These are phyloP conservation scores for Emericellopsis atlantica DNA, from an alignment of 2,329 filamentous ascomycete genomes.

Conservation along the genomic window DNA sequence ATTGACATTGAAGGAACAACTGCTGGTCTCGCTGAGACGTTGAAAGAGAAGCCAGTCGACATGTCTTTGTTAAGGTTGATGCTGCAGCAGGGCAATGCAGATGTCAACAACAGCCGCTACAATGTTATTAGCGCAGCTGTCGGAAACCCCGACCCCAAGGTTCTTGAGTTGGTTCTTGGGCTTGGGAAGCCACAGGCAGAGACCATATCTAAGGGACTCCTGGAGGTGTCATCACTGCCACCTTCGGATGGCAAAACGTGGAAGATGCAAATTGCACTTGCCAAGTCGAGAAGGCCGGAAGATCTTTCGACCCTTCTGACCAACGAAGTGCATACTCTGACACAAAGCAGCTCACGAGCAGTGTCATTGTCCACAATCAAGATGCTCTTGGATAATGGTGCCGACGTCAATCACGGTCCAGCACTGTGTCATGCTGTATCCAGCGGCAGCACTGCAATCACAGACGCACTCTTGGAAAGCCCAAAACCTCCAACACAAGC, in stretches of 20 bases:
- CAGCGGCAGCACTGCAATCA: conserved; percentile 27
- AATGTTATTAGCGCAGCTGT: conserved; percentile 27
- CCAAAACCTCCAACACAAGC: conserved; percentile 21
- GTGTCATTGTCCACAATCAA: conserved; percentile 31
- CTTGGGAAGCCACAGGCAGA: conserved; percentile 29
- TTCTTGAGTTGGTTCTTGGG: conserved; percentile 33
- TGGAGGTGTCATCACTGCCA: conserved; percentile 26
- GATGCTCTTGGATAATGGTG: conserved; percentile 34
- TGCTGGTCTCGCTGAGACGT: conserved; percentile 24
- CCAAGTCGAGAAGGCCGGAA: conserved; percentile 26
- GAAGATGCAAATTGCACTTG: conserved; percentile 35
- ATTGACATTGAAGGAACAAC: conserved; percentile 28
- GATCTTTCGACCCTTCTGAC: conserved; percentile 32
- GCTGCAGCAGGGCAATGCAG: conserved; percentile 35
- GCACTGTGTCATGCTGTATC: conserved; percentile 38
- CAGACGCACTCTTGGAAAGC: conserved; percentile 33
- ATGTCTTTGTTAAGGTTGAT: conserved; percentile 34
- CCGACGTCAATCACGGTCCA: conserved; percentile 40
- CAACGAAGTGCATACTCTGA: conserved; percentile 34
- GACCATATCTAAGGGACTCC: conserved; percentile 29
- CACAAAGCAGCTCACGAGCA: conserved; percentile 21
- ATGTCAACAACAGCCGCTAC: conserved; percentile 36
- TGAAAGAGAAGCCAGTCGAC: conserved; percentile 34
- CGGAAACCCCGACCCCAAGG: conserved; percentile 28
- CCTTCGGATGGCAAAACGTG: conserved; percentile 30